Evolutionary conservation across 2,329 filamentous ascomycete genomes (phyloP).

Genomic region (Ascosphaera pollenicola): DNA sequence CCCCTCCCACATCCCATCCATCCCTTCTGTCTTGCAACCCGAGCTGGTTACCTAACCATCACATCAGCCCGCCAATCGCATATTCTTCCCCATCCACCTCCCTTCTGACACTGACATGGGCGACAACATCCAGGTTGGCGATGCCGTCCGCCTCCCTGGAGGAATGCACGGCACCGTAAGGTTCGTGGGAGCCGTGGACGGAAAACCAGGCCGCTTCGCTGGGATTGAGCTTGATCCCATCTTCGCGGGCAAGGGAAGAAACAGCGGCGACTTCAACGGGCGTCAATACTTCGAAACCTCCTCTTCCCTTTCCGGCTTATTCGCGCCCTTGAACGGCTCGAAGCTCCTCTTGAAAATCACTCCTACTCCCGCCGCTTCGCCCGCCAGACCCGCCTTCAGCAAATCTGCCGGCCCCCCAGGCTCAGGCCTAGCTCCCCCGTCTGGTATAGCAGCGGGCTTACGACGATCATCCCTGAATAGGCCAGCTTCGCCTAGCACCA

Average conservation of each 20-base stretch:
- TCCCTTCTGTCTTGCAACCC: no score
- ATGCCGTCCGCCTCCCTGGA: conserved; percentile 75
- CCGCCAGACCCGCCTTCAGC: conserved; percentile 53
- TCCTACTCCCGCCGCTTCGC: conserved; percentile 46
- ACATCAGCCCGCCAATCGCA: not conserved
- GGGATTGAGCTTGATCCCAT: conserved; percentile 74
- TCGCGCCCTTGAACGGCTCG: conserved; percentile 68
- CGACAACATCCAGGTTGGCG: conserved; percentile 48
- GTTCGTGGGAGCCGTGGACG: conserved; percentile 68
- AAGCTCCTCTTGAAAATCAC: conserved; percentile 37
- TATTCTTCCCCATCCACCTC: not conserved
- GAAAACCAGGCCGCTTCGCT: conserved; percentile 78
- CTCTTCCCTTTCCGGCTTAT: conserved; percentile 68
- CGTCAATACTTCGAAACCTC: conserved; percentile 60
- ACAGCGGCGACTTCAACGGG: conserved; percentile 86
- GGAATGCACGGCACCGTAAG: conserved; percentile 79
- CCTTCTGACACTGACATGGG: conserved; percentile 9
- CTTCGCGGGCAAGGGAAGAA: conserved; percentile 71
- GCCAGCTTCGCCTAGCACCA: conserved; percentile 57
- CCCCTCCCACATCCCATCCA: no score
- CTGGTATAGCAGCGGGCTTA: conserved; percentile 43
- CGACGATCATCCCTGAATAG: conserved; percentile 57
- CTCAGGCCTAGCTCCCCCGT: conserved; percentile 43
- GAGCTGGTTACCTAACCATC: no score
- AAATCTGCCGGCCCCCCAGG: conserved; percentile 59